Percentiles rank a stretch among this genome's conserved stretches.
Evolutionary conservation across 257 asterid genomes (phyloP).

Genomic region (Nicotiana tomentosiformis): DNA sequence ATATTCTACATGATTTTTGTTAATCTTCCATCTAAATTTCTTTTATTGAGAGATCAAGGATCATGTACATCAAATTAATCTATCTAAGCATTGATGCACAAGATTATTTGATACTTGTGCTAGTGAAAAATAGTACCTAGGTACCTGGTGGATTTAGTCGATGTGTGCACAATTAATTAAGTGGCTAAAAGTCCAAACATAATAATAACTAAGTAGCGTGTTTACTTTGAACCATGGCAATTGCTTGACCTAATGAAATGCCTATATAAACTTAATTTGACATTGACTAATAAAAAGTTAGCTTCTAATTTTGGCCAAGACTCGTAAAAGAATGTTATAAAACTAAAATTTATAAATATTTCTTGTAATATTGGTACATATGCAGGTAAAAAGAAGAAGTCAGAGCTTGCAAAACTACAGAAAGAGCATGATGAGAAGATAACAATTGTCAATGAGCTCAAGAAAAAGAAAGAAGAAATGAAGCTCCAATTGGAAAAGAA

Average conservation of each 20-base stretch:
- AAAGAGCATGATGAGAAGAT: background rate
- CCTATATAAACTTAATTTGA: background rate
- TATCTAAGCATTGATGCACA: too few species aligned
- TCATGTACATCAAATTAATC: too few species aligned
- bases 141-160: too few species aligned
- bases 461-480: slow-evolving; percentile 8
- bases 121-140: too few species aligned
- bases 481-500: background rate
- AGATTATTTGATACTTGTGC: too few species aligned
- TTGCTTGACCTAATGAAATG: background rate
- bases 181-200: too few species aligned
- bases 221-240: background rate
- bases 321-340: background rate
- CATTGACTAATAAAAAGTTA: background rate
- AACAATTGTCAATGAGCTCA: background rate
- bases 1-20: background rate
- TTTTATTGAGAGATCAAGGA: too few species aligned
- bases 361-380: background rate
- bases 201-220: background rate
- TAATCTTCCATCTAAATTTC: too few species aligned
- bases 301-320: background rate
- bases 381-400: background rate
- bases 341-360: background rate
- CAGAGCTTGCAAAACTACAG: slow-evolving; percentile 8
- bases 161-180: too few species aligned